Evolutionary conservation across 805 yeast genomes (phyloP).

Genomic region (Allodekkera sacchari): DNA sequence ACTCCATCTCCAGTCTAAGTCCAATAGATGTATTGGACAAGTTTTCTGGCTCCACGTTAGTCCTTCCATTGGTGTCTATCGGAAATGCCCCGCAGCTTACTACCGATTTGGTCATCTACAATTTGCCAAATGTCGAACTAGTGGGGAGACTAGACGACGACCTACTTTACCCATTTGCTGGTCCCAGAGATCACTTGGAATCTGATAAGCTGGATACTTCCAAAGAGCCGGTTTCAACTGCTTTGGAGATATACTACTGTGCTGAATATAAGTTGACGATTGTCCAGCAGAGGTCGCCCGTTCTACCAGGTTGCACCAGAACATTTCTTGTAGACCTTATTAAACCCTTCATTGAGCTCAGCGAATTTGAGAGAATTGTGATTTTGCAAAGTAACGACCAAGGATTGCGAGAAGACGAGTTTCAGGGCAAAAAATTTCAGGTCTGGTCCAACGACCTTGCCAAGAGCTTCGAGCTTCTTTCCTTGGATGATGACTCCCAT

Average conservation of each 20-base stretch:
- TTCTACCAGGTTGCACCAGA: constrained; percentile 53
- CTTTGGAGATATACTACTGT: constrained; percentile 56
- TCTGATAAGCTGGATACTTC: constrained; percentile 26
- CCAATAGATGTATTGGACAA: constrained; percentile 12
- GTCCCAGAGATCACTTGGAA: constrained; percentile 54
- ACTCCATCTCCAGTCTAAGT: too few species aligned
- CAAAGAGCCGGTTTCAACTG: constrained; percentile 26
- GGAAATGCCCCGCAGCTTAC: constrained; percentile 89
- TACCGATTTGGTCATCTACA: constrained; percentile 62
- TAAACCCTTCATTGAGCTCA: constrained; percentile 36
- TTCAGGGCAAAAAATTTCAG: constrained; percentile 10
- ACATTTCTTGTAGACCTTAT: constrained; percentile 45
- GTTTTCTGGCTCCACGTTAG: constrained; percentile 31
- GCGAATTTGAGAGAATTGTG: constrained; percentile 37
- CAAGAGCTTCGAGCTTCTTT: constrained; percentile 11
- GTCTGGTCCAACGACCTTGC: constrained; percentile 19
- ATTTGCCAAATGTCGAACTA: constrained; percentile 38
- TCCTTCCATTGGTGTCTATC: constrained; percentile 74
- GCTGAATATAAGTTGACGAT: constrained; percentile 36
- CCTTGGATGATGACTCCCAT: constrained; percentile 7
- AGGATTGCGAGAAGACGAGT: constrained; percentile 29
- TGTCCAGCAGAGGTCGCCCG: constrained; percentile 80
- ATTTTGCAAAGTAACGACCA: constrained; percentile 70
- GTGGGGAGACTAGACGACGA: constrained; percentile 51
- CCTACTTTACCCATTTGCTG: constrained; percentile 71